These are phyloP conservation scores for Noccaea caerulescens DNA, from an alignment of 345 rosid genomes.

Conservation along the genomic window DNA sequence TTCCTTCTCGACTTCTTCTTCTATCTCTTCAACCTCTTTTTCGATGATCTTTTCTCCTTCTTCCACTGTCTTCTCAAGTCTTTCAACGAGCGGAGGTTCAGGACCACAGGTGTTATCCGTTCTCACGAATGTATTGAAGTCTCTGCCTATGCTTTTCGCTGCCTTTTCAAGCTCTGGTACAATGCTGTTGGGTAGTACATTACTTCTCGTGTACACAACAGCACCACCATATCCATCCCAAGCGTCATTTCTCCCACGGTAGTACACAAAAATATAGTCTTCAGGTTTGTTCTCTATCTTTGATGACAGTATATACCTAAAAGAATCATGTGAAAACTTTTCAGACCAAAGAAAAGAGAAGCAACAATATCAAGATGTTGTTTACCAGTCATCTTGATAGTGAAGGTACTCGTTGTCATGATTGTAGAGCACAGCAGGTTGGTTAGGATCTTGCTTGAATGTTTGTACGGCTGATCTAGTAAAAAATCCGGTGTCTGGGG, in stretches of 20 bases:
- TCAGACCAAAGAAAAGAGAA: constrained; percentile 7
- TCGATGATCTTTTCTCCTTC: constrained; percentile 73
- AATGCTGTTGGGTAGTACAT: constrained; percentile 69
- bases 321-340: constrained; percentile 13
- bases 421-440: constrained; percentile 79
- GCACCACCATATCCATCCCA: constrained; percentile 99
- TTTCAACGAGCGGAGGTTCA: constrained; percentile 87
- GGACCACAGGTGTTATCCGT: constrained; percentile 89
- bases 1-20: constrained; percentile 52
- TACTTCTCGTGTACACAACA: constrained; percentile 86
- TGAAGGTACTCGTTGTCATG: constrained; percentile 94
- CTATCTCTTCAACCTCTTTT: constrained; percentile 68
- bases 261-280: constrained; percentile 84
- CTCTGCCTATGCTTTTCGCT: constrained; percentile 78
- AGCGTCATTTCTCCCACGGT: constrained; percentile 88
- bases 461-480: constrained; percentile 68
- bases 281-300: constrained; percentile 69
- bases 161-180: constrained; percentile 83
- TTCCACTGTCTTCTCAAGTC: constrained; percentile 90
- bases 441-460: constrained; percentile 77
- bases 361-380: background rate
- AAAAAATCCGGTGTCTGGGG: constrained; percentile 78
- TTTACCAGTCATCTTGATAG: constrained; percentile 96
- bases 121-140: constrained; percentile 68
- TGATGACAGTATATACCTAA: constrained; percentile 88